phyloP scores from a whole-genome alignment of 2,329 filamentous ascomycete species.

The Scytalidium sp. region DNA sequence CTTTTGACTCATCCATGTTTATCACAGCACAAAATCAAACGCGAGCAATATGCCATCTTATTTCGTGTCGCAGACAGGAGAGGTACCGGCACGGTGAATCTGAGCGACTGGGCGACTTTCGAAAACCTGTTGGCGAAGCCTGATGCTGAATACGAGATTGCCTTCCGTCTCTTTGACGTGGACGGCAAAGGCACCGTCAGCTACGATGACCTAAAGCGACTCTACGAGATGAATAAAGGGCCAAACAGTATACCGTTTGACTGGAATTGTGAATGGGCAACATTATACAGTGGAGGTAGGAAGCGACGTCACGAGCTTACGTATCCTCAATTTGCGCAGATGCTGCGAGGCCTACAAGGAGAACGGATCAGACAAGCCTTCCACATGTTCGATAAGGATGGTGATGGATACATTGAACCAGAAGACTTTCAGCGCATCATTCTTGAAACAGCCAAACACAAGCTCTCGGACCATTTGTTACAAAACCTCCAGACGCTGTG shows the following conservation, averaged over 20 bases:
- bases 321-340: slow-evolving; percentile 96
- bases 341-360: slow-evolving; percentile 93
- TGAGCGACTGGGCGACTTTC: slow-evolving; percentile 89
- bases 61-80: slow-evolving; percentile 87
- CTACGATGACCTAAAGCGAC: slow-evolving; percentile 80
- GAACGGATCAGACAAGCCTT: slow-evolving; percentile 96
- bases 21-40: slow-evolving; percentile 89
- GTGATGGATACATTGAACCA: slow-evolving; percentile 91
- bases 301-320: slow-evolving; percentile 87
- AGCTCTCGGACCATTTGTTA: slow-evolving; percentile 93
- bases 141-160: slow-evolving; percentile 98
- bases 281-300: slow-evolving; percentile 86
- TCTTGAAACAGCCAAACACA: slow-evolving; percentile 86
- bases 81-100: slow-evolving; percentile 66
- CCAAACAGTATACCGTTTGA: slow-evolving; percentile 85
- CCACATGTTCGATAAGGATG: slow-evolving; percentile 84
- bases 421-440: slow-evolving; percentile 98
- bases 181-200: slow-evolving; percentile 81
- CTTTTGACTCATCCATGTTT: slow-evolving; percentile 18
- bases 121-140: slow-evolving; percentile 91
- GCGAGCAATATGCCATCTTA: slow-evolving; percentile 91
- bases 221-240: slow-evolving; percentile 89
- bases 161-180: slow-evolving; percentile 92
- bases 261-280: slow-evolving; percentile 96
- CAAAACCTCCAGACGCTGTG: slow-evolving; percentile 89